phyloP scores from a whole-genome alignment of 1,284 basidiomycete species.

The Hypsizygus ulmarius region DNA sequence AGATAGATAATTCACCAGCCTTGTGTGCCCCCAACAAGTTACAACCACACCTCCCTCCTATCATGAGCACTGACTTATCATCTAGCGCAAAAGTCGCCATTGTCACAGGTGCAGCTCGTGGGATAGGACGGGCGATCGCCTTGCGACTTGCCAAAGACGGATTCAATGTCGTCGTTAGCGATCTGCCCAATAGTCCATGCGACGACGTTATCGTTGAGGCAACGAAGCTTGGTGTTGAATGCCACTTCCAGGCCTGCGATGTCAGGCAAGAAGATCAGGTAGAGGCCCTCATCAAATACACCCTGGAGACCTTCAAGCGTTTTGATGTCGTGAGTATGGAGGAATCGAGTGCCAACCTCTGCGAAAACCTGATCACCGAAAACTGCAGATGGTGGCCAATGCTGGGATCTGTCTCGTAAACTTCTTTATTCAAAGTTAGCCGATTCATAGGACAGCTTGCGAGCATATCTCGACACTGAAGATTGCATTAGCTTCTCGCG shows the following conservation, averaged over 20 bases:
- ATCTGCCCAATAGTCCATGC: slow-evolving; percentile 29
- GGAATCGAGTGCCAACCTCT: background rate
- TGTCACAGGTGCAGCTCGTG: slow-evolving; percentile 26
- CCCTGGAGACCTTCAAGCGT: slow-evolving; percentile 20
- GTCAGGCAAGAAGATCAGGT: slow-evolving; percentile 5
- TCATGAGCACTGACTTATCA: too few relatives aligned
- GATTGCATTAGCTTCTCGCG: background rate
- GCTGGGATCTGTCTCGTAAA: slow-evolving; percentile 12
- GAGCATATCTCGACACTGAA: background rate
- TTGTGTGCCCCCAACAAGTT: too few relatives aligned
- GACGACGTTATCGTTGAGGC: slow-evolving; percentile 31
- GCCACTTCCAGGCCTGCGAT: slow-evolving; percentile 13
- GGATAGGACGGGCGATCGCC: slow-evolving; percentile 41
- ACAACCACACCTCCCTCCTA: too few relatives aligned
- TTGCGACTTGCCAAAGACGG: slow-evolving; percentile 42
- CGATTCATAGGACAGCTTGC: too few relatives aligned
- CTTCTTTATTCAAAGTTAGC: background rate
- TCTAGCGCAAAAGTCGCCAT: slow-evolving; percentile 13
- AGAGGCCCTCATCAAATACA: slow-evolving; percentile 4
- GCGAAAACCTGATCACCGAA: background rate
- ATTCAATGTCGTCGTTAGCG: slow-evolving; percentile 37
- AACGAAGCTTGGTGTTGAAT: slow-evolving; percentile 25
- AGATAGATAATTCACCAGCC: too few relatives aligned
- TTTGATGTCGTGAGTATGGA: slow-evolving; percentile 18
- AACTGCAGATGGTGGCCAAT: slow-evolving; percentile 20